Evolutionary conservation across 495 filamentous ascomycete species (phyloP), one percentile per base, ranked within the genome.

Genomic region (Annulohypoxylon nitens): DNA sequence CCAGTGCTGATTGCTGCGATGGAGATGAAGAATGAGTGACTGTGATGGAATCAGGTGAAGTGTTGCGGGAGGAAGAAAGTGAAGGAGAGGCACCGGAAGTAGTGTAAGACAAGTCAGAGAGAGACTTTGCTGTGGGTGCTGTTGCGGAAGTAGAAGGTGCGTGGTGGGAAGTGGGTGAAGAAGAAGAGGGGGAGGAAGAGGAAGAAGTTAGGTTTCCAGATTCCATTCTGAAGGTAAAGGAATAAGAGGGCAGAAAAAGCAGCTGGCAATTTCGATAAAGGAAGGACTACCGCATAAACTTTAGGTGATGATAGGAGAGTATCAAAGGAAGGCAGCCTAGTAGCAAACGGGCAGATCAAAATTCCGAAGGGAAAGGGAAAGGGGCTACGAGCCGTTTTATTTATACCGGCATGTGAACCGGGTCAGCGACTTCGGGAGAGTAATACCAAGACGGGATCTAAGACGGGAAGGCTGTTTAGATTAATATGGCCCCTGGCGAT

Each of bases 81-180:
- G 64, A 59, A 30, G 48, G 63, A 61, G 75, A 78, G 7, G 63
- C 51, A 23, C 61, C 67, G 25, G 75, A 66, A 43, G 69, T 69
- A 58, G 62, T 71, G 57, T 66, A 74, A 66, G 75, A 75, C 70
- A 74, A 33, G 30, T 72, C 59, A 54, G 76, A 71, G 47, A 70
- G 69, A 30, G 71, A 73, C 62, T 61, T 70, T 48, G 65, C 25
- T 48, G 65, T 25, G 30, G 33, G 20, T 37, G 33, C 33, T 57
- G 53, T 11, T 57, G 33, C 69, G 51, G 69, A 71, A 30, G 58
- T 61, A 30, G 58, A 58, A 66, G 64, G 64, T 64, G 66, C 51
- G 54, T 55, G 61, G 67, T 30, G 59, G 67, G 60, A 26, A 30
- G 30, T 30, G 30, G 30, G 30, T 30, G 30, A 30, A 30, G 30